Evolutionary conservation across 352 stramenopile genomes (phyloP).

Genomic region (Blastocystis hominis): DNA sequence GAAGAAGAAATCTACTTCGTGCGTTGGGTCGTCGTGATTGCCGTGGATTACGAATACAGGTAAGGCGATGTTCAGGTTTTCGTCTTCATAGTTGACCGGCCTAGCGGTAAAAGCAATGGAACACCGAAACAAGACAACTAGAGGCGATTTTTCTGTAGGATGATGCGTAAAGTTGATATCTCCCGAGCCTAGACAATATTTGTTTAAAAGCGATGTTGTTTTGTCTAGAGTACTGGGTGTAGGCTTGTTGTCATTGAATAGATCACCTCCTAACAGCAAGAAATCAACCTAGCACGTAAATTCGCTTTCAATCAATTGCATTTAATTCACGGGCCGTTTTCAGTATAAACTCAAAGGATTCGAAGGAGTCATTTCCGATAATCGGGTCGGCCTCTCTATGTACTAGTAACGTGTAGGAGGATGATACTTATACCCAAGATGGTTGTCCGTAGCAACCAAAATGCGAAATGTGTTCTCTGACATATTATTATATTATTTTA

Average conservation of each 20-base stretch:
- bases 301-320: conserved; percentile 62
- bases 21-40: conserved; percentile 95
- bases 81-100: conserved; percentile 88
- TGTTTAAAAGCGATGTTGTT: conserved; percentile 87
- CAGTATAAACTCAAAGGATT: conserved; percentile 74
- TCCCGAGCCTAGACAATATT: conserved; percentile 80
- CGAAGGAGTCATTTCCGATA: conserved; percentile 80
- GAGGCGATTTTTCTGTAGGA: conserved; percentile 9
- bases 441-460: conserved; percentile 93
- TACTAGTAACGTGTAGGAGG: background rate
- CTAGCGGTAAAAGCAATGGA: conserved; percentile 55
- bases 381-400: conserved; percentile 82
- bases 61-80: conserved; percentile 80
- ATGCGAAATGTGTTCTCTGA: conserved; percentile 71
- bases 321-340: conserved; percentile 64
- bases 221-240: conserved; percentile 84
- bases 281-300: conserved; percentile 74
- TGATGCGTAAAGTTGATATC: conserved; percentile 63
- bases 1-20: conserved; percentile 67
- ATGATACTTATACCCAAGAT: conserved; percentile 70
- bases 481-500: background rate
- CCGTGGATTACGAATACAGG: conserved; percentile 96
- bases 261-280: conserved; percentile 85
- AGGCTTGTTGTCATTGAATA: conserved; percentile 98
- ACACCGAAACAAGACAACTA: conserved; percentile 25